These are phyloP conservation scores for Aspergillus olivimuriae DNA, from an alignment of 495 filamentous ascomycete genomes.

Conservation along the genomic window DNA sequence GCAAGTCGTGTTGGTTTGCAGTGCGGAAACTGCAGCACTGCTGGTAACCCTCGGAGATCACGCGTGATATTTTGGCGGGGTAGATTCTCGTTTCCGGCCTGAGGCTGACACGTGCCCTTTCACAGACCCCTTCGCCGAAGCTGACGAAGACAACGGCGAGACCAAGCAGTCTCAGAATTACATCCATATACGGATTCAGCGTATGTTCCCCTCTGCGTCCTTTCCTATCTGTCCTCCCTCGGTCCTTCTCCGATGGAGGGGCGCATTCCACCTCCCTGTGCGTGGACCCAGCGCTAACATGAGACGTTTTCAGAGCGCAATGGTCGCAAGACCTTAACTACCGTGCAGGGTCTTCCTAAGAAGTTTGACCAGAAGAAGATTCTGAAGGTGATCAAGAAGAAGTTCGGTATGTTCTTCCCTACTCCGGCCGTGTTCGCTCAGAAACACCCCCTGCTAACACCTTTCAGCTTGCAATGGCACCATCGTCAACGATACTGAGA, in stretches of 20 bases:
- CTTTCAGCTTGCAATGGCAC: conserved; percentile 97
- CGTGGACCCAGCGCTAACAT: conserved; percentile 18
- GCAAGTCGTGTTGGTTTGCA: no score
- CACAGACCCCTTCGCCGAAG: conserved; percentile 99
- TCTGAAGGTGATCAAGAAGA: conserved; percentile 99
- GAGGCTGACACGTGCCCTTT: conserved; percentile 31
- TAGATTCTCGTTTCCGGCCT: conserved; percentile 25
- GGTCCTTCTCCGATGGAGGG: no score
- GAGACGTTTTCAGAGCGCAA: conserved; percentile 79
- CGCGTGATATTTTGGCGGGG: conserved; percentile 28
- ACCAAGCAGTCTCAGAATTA: conserved; percentile 93
- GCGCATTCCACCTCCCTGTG: conserved; percentile 8
- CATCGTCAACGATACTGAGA: conserved; percentile 92
- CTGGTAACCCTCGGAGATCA: no score
- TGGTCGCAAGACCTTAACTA: conserved; percentile 99
- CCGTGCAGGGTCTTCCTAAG: conserved; percentile 94
- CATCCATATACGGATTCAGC: conserved; percentile 99
- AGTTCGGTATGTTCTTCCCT: conserved; percentile 69
- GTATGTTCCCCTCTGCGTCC: conserved; percentile 56
- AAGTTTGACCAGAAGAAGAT: conserved; percentile 99
- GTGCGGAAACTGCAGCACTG: no score
- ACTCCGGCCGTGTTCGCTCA: neutral
- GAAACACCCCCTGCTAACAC: neutral
- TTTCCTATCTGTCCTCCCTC: neutral
- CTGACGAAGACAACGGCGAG: conserved; percentile 97